Evolutionary conservation across 495 filamentous ascomycete species (phyloP), one percentile per base, ranked within the genome.

Genomic region (Trichoderma reesei): DNA sequence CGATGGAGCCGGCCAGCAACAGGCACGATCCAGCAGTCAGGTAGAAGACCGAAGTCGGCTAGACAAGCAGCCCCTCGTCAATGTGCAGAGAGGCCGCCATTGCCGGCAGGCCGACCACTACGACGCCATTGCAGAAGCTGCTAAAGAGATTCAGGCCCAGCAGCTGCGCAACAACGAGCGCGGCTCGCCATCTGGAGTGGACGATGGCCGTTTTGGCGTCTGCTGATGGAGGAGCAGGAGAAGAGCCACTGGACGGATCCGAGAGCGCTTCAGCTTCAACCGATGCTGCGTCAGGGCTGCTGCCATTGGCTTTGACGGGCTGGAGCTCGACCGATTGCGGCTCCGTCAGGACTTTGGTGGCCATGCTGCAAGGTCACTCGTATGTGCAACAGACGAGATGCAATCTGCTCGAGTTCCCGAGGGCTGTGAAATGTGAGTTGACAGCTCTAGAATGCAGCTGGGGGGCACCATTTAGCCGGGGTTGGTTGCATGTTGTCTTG

Each of bases 11-110:
- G 3, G 72, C 73, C 9, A 82, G 60, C 0, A 85, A 70, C 14
- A 85, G 72, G 1, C 74, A 78, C 65, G 73, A 78, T 54, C 79
- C 76, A 42, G 73, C 71, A 8, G 78, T 72, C 31, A 81, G 75
- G 7, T 70, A 70, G 67, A 73, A 77, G 44, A 82, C 76, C 1
- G 79, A 79, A 8, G 75, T 66, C 3, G 81, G 81, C 82, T 80
- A 83, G 56, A 85, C 73, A 5, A 78, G 64, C 0, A 82, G 71
- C 37, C 65, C 70, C 5, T 69, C 38, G 1, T 68, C 65, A 3
- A 83, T 65, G 7, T 70, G 34, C n/a, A 85, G 67, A 41, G 81
- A 79, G 26, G 66, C 63, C 6, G 78, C 75, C 60, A 86, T 83
- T 1, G 75, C 74, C 5, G 83, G 83, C 16, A 83, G 67, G 9